Percentiles rank a stretch among this genome's conserved stretches.
These are phyloP conservation scores for Coemansia sp. DNA, from an alignment of 192 early-diverging fungal genomes.

Conservation along the genomic window DNA sequence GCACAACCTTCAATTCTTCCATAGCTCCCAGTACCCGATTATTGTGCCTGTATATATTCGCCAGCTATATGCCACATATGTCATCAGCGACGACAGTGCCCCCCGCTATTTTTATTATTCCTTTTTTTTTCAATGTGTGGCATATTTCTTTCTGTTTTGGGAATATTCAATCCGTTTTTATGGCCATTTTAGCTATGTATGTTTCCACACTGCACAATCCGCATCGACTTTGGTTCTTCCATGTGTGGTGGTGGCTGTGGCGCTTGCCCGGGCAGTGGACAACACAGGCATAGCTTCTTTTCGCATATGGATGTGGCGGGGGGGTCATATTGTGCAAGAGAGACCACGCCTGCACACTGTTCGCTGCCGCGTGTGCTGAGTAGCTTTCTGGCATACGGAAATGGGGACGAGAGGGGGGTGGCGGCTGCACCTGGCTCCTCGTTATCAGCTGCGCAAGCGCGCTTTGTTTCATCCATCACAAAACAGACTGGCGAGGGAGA, in stretches of 20 bases:
- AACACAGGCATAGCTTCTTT: background rate
- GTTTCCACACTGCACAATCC: background rate
- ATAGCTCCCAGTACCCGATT: background rate
- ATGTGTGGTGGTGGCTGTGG: background rate
- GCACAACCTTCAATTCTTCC: background rate
- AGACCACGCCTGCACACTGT: background rate
- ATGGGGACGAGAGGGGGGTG: background rate
- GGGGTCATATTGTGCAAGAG: background rate
- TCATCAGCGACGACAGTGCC: background rate
- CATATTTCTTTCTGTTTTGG: background rate
- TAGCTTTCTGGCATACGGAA: background rate
- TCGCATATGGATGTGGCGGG: background rate
- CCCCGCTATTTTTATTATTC: slow-evolving; percentile 1
- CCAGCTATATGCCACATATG: background rate
- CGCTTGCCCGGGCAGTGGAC: background rate
- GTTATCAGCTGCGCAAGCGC: no score
- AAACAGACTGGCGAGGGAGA: background rate
- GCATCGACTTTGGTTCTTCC: background rate
- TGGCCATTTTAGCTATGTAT: background rate
- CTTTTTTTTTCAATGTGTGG: slow-evolving; percentile 1
- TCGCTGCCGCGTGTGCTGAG: background rate
- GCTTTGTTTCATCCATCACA: no score
- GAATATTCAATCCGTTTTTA: background rate
- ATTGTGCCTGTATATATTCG: background rate
- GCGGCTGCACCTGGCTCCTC: background rate